Evolutionary conservation across 2,329 filamentous ascomycete species (phyloP), one percentile per base, ranked within the genome.

Genomic region (Gnomoniopsis sp.): DNA sequence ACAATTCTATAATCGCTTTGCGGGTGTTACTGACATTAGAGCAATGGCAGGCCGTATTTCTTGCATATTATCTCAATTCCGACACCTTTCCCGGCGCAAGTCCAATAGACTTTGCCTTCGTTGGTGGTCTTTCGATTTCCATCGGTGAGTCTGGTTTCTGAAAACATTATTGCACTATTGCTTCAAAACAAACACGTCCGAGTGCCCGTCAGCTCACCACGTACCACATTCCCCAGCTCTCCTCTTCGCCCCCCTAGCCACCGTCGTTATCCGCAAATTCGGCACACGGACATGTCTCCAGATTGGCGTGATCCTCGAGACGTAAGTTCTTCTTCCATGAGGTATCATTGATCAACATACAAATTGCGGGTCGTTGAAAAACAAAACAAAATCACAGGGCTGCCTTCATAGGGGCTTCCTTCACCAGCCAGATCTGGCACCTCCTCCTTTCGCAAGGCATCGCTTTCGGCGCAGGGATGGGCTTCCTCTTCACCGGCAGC

Each of bases 391-490:
- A n/a, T 11, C 15, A 11, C 47, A 77, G 75, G 0, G 73, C 77
- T 10, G 86, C 84, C 22, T 80, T 93, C 61, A 81, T 92, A 48
- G 84, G 83, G 1, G 89, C 90, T 8, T 88, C 85, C 15, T 92
- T 91, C 65, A 82, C 88, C 0, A 75, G 69, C 17, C 68, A 83
- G 57, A 86, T 90, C 58, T 93, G 89, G 87, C 89, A 93, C 38
- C 78, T 95, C 0, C 86, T 92, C 58, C 79, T 93, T 0, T 83
- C 81, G 6, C 90, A 93, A 68, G 90, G 90, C 4, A 68, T 93
- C 2, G 83, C 86, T 55, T 93, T 93, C 62, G 90, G 90, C n/a
- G 71, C 88, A 22, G 90, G 89, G 3, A 88, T 93, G 81, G 90
- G 90, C 0, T 87, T 93, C 58, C 75, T 88, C 11, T 93, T 92